Conservation (phyloP, 331 rosid genomes). For the Prunus yedoensis region DNA sequence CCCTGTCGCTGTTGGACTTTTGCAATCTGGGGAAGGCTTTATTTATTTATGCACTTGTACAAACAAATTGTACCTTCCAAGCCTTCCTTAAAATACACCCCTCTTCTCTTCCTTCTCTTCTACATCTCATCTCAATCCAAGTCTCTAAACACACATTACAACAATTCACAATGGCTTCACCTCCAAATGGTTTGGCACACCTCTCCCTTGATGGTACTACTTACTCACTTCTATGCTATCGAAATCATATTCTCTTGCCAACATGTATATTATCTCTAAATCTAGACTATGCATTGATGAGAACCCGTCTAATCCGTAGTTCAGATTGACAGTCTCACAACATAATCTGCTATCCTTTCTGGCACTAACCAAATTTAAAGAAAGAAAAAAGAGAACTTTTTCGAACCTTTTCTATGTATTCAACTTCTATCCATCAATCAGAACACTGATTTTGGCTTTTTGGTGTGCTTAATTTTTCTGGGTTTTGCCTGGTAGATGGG, state of each 20-base stretch:
- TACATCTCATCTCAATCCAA: not conserved
- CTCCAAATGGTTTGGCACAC: no score
- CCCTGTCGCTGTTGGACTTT: not conserved
- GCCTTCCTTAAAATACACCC: not conserved
- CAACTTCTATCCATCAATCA: not conserved
- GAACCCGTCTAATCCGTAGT: no score
- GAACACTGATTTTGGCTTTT: not conserved
- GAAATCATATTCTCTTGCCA: no score
- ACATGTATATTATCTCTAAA: not conserved
- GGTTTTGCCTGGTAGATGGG: conserved; percentile 8
- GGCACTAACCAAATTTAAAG: no score
- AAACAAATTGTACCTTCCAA: not conserved
- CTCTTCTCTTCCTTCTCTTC: not conserved
- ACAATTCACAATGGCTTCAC: not conserved
- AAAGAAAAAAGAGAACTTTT: no score
- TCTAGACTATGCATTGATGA: not conserved
- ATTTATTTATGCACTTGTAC: not conserved
- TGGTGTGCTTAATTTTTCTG: not conserved
- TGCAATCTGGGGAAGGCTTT: conserved; percentile 22
- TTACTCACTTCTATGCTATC: not conserved
- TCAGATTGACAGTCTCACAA: not conserved
- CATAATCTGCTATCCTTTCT: not conserved
- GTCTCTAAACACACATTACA: not conserved
- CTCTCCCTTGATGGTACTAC: not conserved
- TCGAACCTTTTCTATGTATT: no score